Percentiles rank a stretch among this genome's conserved stretches.
These are phyloP conservation scores for Aspergillus fructus DNA, from an alignment of 2,329 filamentous ascomycete species.

Conservation along the genomic window DNA sequence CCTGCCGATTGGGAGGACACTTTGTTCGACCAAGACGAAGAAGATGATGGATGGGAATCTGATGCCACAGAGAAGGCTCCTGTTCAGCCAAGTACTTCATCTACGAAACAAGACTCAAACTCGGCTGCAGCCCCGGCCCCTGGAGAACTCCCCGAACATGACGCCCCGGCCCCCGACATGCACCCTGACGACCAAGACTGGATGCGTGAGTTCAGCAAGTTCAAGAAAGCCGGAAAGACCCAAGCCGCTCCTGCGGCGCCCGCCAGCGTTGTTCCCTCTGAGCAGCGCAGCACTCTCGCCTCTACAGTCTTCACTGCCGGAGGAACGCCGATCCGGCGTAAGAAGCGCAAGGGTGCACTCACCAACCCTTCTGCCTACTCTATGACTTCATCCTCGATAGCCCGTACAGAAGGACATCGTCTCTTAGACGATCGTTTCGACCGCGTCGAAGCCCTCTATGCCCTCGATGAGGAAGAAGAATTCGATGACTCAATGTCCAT, in stretches of 20 bases:
- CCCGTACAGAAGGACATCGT: slow-evolving; percentile 81
- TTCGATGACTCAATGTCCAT: slow-evolving; percentile 54
- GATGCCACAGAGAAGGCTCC: slow-evolving; percentile 82
- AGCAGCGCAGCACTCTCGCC: slow-evolving; percentile 44
- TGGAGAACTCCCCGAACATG: slow-evolving; percentile 37
- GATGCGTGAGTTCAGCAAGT: slow-evolving; percentile 90
- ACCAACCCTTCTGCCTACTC: slow-evolving; percentile 85
- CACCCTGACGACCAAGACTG: slow-evolving; percentile 74
- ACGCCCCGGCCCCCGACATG: slow-evolving; percentile 40
- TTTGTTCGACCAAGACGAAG: slow-evolving; percentile 50
- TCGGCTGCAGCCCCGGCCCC: slow-evolving; percentile 14
- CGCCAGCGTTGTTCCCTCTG: slow-evolving; percentile 38
- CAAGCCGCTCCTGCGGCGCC: slow-evolving; percentile 38
- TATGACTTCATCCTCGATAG: slow-evolving; percentile 85
- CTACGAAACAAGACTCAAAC: slow-evolving; percentile 11
- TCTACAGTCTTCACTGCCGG: slow-evolving; percentile 58
- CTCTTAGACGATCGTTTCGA: slow-evolving; percentile 90
- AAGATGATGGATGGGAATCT: slow-evolving; percentile 90
- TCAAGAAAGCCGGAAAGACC: slow-evolving; percentile 72
- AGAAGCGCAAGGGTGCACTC: slow-evolving; percentile 93
- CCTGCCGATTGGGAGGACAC: slow-evolving; percentile 73
- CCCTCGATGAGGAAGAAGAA: slow-evolving; percentile 58
- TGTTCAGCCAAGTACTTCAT: slow-evolving; percentile 32
- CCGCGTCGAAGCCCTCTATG: slow-evolving; percentile 79
- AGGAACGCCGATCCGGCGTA: slow-evolving; percentile 64